Base-by-base conservation (phyloP, 768 basidiomycete species). In the Omphalotus guepiniiformis region DNA sequence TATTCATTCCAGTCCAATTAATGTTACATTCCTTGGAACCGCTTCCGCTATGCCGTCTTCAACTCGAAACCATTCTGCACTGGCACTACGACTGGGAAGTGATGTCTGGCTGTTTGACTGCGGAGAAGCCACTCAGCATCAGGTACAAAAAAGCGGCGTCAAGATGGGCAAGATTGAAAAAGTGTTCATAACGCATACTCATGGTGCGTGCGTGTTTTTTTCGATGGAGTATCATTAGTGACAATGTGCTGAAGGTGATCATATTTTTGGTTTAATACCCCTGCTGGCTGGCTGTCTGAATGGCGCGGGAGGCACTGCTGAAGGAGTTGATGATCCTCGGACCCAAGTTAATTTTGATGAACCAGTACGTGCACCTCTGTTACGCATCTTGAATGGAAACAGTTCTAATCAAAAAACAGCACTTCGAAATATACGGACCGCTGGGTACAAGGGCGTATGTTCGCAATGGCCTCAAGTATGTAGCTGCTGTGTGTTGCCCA, bases 111-210 rank as follows among this genome's bases (percentile, higher is more conserved):
- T 91, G 6, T 90, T 91, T 55, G 88, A 91, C 59, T 91, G 88
- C 61, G 88, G 88, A 18, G 88, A 91, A 63, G 87, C 81, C 12
- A 90, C 88, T 2, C 88, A 90, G 56, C 79, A 85, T 56, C 88
- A 82, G 55, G 55, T 91, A 3, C 86, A 89, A 63, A 79, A 75
- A 60, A 86, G 84, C 51, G 54, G 47, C 1, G 72, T 93, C n/a
- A 86, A 80, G 63, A 85, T 89, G 82, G 83, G 88, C 25, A 83
- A 64, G 58, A 83, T 93, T 39, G 74, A 78, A 50, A 91, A 90
- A 63, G 79, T 94, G 22, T 92, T 93, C 61, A 81, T 93, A 50
- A 93, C 92, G 1, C 92, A 94, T 65, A 86, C 86, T 0, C 92
- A 93, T 66, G 90, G 91, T 88, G 47, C 27, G 69, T 56, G 21